Conservation (phyloP, 345 rosid species). For the Ceriops decandra region DNA sequence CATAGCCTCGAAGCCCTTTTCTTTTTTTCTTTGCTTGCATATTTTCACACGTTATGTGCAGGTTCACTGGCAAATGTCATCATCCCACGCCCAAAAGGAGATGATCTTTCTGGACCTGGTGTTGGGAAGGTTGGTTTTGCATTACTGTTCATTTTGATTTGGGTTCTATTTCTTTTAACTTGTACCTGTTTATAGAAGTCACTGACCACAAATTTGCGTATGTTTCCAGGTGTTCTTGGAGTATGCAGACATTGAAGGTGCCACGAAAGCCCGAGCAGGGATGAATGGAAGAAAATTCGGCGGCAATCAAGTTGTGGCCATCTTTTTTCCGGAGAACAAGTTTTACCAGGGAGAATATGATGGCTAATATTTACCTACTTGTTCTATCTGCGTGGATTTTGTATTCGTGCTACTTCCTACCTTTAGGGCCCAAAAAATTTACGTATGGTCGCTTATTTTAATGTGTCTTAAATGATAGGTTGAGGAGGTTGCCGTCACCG, state of each 20-base stretch:
- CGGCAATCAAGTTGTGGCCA: constrained; percentile 74
- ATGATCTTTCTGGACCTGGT: constrained; percentile 34
- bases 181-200: no score
- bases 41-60: constrained; percentile 53
- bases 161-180: neutral
- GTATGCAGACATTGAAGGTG: constrained; percentile 61
- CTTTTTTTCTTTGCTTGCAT: constrained; percentile 9
- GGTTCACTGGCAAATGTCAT: constrained; percentile 74
- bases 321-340: constrained; percentile 63
- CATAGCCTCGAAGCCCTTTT: neutral
- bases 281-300: constrained; percentile 86
- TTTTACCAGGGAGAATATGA: constrained; percentile 72
- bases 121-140: constrained; percentile 25
- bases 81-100: constrained; percentile 76
- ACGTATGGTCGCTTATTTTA: neutral
- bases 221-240: constrained; percentile 68
- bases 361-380: constrained; percentile 22
- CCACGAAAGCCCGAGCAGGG: constrained; percentile 56
- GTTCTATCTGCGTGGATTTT: neutral
- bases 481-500: no score
- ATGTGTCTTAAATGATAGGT: neutral
- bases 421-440: no score
- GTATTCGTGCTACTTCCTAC: neutral
- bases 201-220: neutral
- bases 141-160: neutral